Evolutionary conservation across 345 rosid species (phyloP), one percentile per base, ranked within the genome.

Genomic region (Streptanthus diversifolius): DNA sequence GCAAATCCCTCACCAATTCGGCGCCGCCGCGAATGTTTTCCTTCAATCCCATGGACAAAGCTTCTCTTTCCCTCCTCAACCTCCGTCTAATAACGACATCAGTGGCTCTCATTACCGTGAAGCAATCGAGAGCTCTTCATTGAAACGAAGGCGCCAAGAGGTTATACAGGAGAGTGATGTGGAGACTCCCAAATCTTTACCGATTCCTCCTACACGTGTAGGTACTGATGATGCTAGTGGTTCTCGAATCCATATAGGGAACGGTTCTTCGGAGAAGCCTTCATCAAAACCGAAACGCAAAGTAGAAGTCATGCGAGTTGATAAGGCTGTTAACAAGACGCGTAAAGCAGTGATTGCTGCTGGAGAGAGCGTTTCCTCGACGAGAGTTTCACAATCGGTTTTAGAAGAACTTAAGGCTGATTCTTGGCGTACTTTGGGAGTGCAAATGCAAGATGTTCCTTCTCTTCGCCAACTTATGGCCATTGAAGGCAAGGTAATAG

Each of bases 401-500:
- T 70, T 87, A 24, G 32, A 57, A 63, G 55, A 59, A 3, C 79
- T 89, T 68, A 77, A 74, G 75, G 87, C 76, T 40, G 88, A 88
- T 60, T 85, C 96, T 27, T 89, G 97, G 97, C 85, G 77, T 52
- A 81, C 90, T 0, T 72, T 95, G 56, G 93, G 95, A 1, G 81
- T 89, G 36, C 78, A 77, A 59, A 83, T 91, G 95, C 90, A 86
- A 80, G 88, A 84, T 32, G 83, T 91, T 68, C 90, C 90, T 5
- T 75, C 97, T 5, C 83, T 93, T 24, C 80, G 81, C 29, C 78
- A 79, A 58, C 89, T 91, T 59, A 87, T 89, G 77, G 41, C 70
- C 32, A 53, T 75, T 32, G 98, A 93, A 83, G 84, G 90, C 57
- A 89, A 86, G 92, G 98, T 88, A 79, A 51, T 53, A 5, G 45